These are phyloP conservation scores for Amauroascus niger DNA, from an alignment of 2,329 filamentous ascomycete genomes.

Conservation along the genomic window DNA sequence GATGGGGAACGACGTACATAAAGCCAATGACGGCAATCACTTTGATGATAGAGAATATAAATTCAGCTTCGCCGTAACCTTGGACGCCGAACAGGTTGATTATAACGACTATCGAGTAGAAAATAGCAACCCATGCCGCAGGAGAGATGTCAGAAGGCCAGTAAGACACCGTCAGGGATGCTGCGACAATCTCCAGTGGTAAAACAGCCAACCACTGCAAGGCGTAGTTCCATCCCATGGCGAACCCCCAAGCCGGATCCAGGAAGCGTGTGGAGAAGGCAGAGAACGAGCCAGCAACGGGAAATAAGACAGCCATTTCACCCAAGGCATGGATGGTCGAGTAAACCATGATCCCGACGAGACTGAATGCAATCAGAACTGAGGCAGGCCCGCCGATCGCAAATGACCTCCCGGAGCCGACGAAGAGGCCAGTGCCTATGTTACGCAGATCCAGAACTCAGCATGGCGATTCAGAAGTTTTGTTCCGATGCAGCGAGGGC, in stretches of 20 bases:
- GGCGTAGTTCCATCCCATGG: slow-evolving; percentile 42
- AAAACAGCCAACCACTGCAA: slow-evolving; percentile 68
- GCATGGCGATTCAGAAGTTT: not conserved
- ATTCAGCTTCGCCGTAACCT: slow-evolving; percentile 44
- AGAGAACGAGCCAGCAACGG: slow-evolving; percentile 41
- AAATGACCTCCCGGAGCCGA: slow-evolving; percentile 34
- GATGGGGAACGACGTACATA: slow-evolving; percentile 42
- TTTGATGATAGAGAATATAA: slow-evolving; percentile 45
- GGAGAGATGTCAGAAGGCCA: slow-evolving; percentile 41
- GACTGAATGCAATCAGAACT: slow-evolving; percentile 37
- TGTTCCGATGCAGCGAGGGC: not conserved
- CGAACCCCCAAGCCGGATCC: slow-evolving; percentile 44
- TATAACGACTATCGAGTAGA: slow-evolving; percentile 51
- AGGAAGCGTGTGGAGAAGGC: slow-evolving; percentile 35
- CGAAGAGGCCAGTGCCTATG: slow-evolving; percentile 37
- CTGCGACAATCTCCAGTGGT: slow-evolving; percentile 60
- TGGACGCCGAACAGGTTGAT: slow-evolving; percentile 50
- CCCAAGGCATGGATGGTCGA: slow-evolving; percentile 48
- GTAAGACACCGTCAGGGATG: slow-evolving; percentile 52
- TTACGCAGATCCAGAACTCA: not conserved
- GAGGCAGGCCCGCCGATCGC: slow-evolving; percentile 34
- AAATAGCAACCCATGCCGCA: slow-evolving; percentile 39
- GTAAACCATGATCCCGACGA: slow-evolving; percentile 53
- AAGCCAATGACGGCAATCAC: slow-evolving; percentile 42
- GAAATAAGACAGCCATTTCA: slow-evolving; percentile 42